Percentiles rank a stretch among this genome's conserved stretches.
These are phyloP conservation scores for Penicillium griseofulvum DNA, from an alignment of 2,329 filamentous ascomycete species.

Conservation along the genomic window DNA sequence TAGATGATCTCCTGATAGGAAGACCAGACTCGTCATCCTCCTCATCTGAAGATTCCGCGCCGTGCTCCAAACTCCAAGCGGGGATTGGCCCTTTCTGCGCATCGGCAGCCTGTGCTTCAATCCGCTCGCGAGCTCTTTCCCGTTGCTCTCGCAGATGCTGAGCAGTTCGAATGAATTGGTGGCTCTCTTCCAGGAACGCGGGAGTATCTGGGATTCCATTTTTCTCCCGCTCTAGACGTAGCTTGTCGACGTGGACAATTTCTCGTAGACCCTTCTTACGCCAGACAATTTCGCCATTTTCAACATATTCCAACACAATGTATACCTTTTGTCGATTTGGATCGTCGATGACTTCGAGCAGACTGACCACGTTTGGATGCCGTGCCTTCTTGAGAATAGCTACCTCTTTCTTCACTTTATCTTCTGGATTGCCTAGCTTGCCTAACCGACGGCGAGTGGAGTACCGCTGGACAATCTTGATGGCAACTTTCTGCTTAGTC, in stretches of 20 bases:
- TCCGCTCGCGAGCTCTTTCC: constrained; percentile 60
- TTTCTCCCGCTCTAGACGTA: constrained; percentile 69
- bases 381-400: constrained; percentile 98
- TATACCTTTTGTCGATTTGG: constrained; percentile 97
- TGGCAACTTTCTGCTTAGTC: constrained; percentile 78
- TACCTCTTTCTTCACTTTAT: constrained; percentile 87
- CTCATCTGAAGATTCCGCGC: constrained; percentile 54
- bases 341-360: constrained; percentile 97
- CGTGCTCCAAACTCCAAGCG: constrained; percentile 83
- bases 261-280: constrained; percentile 81
- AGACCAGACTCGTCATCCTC: constrained; percentile 43
- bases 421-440: constrained; percentile 63
- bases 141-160: constrained; percentile 44
- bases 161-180: constrained; percentile 41
- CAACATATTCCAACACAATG: constrained; percentile 92
- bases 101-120: constrained; percentile 57
- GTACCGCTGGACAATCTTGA: constrained; percentile 97
- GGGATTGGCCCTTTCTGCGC: constrained; percentile 55
- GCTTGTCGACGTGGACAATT: constrained; percentile 78
- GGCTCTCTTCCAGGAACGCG: constrained; percentile 45
- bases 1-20: constrained; percentile 32
- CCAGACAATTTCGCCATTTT: constrained; percentile 92
- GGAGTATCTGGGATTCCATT: constrained; percentile 73
- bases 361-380: constrained; percentile 92
- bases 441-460: constrained; percentile 92